Percentiles rank a stretch among this genome's conserved stretches.
Conservation (phyloP, 495 filamentous ascomycete species). For the Lepraria neglecta region DNA sequence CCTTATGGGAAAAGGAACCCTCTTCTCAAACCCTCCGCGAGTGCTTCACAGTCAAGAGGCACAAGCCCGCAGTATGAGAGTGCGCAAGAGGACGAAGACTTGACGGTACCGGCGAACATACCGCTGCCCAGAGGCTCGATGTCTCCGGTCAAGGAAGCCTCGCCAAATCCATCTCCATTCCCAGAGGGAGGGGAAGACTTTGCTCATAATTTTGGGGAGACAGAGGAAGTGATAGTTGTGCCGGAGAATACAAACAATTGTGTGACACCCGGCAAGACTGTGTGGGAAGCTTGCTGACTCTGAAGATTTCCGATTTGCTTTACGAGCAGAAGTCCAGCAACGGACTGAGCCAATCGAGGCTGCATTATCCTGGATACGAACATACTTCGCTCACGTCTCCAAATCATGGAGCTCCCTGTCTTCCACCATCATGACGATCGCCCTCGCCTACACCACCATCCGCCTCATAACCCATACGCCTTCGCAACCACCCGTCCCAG, state of each 20-base stretch:
- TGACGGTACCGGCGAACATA: conserved; percentile 52
- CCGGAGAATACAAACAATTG: conserved; percentile 50
- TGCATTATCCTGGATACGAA: conserved; percentile 56
- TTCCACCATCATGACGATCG: conserved; percentile 43
- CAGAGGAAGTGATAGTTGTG: conserved; percentile 33
- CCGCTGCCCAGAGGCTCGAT: conserved; percentile 48
- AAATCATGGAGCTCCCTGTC: conserved; percentile 62
- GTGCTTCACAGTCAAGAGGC: conserved; percentile 47
- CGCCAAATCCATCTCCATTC: conserved; percentile 43
- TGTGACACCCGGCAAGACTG: conserved; percentile 30
- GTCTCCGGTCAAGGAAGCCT: conserved; percentile 47
- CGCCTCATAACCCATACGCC: conserved; percentile 64
- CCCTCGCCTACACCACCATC: conserved; percentile 55
- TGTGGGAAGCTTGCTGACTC: conserved; percentile 17
- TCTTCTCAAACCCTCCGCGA: conserved; percentile 42
- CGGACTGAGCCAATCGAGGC: conserved; percentile 77
- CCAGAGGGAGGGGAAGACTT: conserved; percentile 26
- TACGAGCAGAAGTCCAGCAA: conserved; percentile 81
- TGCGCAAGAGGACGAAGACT: conserved; percentile 41
- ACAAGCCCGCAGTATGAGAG: conserved; percentile 50
- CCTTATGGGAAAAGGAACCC: conserved; percentile 39
- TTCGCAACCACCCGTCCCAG: conserved; percentile 62
- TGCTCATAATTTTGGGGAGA: conserved; percentile 25
- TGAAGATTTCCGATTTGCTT: conserved; percentile 76
- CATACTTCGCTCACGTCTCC: conserved; percentile 48